A percentile compares a stretch with the other conserved stretches of the same genome.
Conservation (phyloP, 805 yeast species). For the Kodamaea nitidulidarum region DNA sequence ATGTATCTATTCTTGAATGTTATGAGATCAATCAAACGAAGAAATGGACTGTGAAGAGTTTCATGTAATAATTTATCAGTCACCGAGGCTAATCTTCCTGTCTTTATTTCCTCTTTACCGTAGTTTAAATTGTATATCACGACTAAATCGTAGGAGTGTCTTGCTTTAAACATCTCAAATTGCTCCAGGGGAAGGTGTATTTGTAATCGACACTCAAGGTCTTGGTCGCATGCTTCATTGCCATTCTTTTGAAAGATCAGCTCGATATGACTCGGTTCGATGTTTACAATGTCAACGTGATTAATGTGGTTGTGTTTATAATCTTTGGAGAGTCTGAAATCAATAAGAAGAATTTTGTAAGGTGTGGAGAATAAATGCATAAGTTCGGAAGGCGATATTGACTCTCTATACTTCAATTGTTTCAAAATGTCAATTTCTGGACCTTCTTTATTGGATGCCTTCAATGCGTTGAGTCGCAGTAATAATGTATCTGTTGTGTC, state of each 20-base stretch:
- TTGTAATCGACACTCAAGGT: slow-evolving; percentile 59
- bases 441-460: not conserved
- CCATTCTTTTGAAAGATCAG: slow-evolving; percentile 24
- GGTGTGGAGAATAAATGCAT: not conserved
- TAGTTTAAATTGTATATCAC: slow-evolving; percentile 58
- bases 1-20: slow-evolving; percentile 29
- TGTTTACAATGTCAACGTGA: slow-evolving; percentile 56
- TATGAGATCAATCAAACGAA: slow-evolving; percentile 38
- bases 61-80: slow-evolving; percentile 31
- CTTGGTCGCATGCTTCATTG: slow-evolving; percentile 50
- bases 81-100: slow-evolving; percentile 33
- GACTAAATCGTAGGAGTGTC: slow-evolving; percentile 58
- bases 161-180: slow-evolving; percentile 45
- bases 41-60: slow-evolving; percentile 53
- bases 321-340: slow-evolving; percentile 59
- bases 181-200: slow-evolving; percentile 56
- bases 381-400: slow-evolving; percentile 2
- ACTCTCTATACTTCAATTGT: slow-evolving; percentile 6
- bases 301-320: slow-evolving; percentile 63
- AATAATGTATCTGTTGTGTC: slow-evolving; percentile 27
- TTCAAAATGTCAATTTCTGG: not conserved
- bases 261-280: slow-evolving; percentile 54
- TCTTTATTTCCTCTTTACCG: slow-evolving; percentile 20
- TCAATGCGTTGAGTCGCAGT: slow-evolving; percentile 23
- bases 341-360: slow-evolving; percentile 54